Percentiles rank a stretch among this genome's conserved stretches.
Conservation (phyloP, 768 basidiomycete genomes). For the Boletus sp. region DNA sequence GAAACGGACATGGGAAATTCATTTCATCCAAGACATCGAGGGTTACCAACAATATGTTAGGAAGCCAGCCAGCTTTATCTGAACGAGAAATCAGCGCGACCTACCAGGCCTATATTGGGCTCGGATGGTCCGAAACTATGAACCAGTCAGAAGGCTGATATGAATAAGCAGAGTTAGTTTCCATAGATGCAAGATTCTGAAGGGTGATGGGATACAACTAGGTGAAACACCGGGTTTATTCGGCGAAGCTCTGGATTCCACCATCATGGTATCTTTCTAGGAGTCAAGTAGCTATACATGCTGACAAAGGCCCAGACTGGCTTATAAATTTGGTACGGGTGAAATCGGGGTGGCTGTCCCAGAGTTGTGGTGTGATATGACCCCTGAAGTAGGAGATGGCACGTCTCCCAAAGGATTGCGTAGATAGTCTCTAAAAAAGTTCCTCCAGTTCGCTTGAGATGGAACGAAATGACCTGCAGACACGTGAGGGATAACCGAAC, state of each 20-base stretch:
- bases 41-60: neutral
- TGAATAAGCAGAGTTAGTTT: neutral
- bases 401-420: slow-evolving; percentile 47
- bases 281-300: slow-evolving; percentile 7
- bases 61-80: neutral
- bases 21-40: neutral
- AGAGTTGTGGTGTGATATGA: slow-evolving; percentile 40
- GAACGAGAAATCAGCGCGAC: neutral
- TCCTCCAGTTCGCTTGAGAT: slow-evolving; percentile 71
- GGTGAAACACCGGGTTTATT: neutral
- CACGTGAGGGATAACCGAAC: neutral
- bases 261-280: neutral
- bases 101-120: neutral
- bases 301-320: neutral
- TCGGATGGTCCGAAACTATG: neutral
- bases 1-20: neutral
- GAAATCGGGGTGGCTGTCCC: slow-evolving; percentile 47
- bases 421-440: slow-evolving; percentile 70
- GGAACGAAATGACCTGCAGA: slow-evolving; percentile 79
- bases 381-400: slow-evolving; percentile 41
- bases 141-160: neutral
- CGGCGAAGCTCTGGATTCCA: neutral
- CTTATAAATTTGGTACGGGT: slow-evolving; percentile 7
- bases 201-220: neutral
- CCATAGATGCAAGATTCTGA: neutral